Conservation (phyloP, 83 land plant genomes). For the Thuja plicata region DNA sequence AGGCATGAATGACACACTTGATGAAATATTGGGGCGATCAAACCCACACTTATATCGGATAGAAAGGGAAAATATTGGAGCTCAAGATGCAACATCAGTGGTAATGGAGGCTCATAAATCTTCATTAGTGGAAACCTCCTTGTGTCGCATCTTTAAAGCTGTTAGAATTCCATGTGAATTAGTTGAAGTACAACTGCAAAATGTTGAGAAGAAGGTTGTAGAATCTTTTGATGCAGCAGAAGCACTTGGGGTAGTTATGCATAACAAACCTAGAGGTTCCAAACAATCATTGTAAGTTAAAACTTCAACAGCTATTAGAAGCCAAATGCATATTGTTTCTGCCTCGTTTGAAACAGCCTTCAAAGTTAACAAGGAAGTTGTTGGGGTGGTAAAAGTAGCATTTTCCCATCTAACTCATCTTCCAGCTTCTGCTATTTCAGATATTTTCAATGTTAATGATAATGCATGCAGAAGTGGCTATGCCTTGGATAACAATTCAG, state of each 20-base stretch:
- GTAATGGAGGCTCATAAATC: conserved; percentile 79
- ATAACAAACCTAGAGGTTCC: conserved; percentile 52
- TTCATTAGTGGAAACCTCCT: conserved; percentile 91
- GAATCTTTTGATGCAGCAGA: conserved; percentile 76
- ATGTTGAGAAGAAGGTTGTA: conserved; percentile 63
- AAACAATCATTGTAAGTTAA: conserved; percentile 28
- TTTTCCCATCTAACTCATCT: conserved; percentile 48
- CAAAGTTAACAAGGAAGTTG: conserved; percentile 89
- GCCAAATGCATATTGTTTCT: conserved; percentile 46
- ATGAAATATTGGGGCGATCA: conserved; percentile 62
- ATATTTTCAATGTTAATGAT: conserved; percentile 15
- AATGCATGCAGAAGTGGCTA: conserved; percentile 37
- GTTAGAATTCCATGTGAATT: conserved; percentile 74
- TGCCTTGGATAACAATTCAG: not conserved
- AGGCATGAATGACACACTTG: too few relatives aligned
- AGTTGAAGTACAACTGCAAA: conserved; percentile 53
- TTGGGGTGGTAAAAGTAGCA: conserved; percentile 76
- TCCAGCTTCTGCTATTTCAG: conserved; percentile 23
- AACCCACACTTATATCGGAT: conserved; percentile 69
- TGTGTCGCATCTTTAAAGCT: conserved; percentile 86
- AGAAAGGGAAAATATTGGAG: conserved; percentile 77
- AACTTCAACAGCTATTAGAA: conserved; percentile 30
- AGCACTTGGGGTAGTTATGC: conserved; percentile 69
- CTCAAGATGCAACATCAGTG: conserved; percentile 65
- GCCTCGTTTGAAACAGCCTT: conserved; percentile 88